Evolutionary conservation across 2,329 filamentous ascomycete species (phyloP).

Genomic region (Rutstroemia sp.): DNA sequence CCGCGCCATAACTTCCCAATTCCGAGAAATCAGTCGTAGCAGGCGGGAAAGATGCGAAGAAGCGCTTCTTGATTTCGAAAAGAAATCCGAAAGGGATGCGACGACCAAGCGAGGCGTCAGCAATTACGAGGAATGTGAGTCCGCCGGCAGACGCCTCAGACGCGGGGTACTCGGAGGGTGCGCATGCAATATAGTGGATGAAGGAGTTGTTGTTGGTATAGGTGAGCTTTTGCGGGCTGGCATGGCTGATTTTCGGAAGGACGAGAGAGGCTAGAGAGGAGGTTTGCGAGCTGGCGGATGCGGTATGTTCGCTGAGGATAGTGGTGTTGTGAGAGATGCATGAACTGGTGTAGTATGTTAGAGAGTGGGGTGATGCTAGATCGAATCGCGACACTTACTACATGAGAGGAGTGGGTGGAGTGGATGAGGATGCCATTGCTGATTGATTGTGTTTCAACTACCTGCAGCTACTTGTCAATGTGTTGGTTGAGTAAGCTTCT

Average conservation of each 20-base stretch:
- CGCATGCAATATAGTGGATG: slow-evolving; percentile 91
- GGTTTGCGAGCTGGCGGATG: slow-evolving; percentile 73
- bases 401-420: slow-evolving; percentile 59
- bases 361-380: not conserved
- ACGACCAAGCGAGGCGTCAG: slow-evolving; percentile 71
- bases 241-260: slow-evolving; percentile 88
- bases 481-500: not conserved
- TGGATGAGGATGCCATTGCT: slow-evolving; percentile 65
- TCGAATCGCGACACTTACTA: slow-evolving; percentile 47
- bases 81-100: slow-evolving; percentile 91
- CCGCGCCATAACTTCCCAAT: slow-evolving; percentile 85
- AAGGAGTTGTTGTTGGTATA: slow-evolving; percentile 88
- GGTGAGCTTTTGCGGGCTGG: slow-evolving; percentile 75
- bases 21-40: slow-evolving; percentile 63
- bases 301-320: slow-evolving; percentile 88
- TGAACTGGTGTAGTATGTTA: slow-evolving; percentile 46
- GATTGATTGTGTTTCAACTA: not conserved
- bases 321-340: slow-evolving; percentile 93
- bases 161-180: slow-evolving; percentile 56
- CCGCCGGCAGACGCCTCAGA: slow-evolving; percentile 60
- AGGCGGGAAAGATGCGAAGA: slow-evolving; percentile 64
- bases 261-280: slow-evolving; percentile 87
- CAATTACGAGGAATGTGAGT: slow-evolving; percentile 86
- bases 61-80: slow-evolving; percentile 81
- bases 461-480: not conserved